Evolutionary conservation across 106 monocot genomes (phyloP).

Genomic region (Dioscorea alata): DNA sequence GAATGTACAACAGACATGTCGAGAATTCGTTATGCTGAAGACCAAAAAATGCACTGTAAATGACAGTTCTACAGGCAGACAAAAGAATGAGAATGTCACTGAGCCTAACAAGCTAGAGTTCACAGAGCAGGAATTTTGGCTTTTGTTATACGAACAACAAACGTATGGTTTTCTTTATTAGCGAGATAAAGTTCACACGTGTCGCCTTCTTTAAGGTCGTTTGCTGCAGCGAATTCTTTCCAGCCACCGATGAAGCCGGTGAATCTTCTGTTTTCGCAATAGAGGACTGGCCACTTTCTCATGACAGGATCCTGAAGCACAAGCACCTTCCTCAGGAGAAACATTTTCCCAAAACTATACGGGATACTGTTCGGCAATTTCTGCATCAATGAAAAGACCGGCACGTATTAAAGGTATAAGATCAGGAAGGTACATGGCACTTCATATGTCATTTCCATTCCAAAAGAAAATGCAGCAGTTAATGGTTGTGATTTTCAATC

Average conservation of each 20-base stretch:
- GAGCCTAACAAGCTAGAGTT: no score
- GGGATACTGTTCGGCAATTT: slow-evolving; percentile 18
- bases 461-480: not conserved
- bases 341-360: slow-evolving; percentile 2
- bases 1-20: no score
- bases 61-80: no score
- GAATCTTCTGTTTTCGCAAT: slow-evolving; percentile 3
- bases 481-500: not conserved
- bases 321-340: slow-evolving; percentile 12
- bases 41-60: no score
- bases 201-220: slow-evolving; percentile 12
- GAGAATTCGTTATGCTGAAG: no score
- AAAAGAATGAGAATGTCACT: no score
- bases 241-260: slow-evolving; percentile 20
- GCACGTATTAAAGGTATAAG: not conserved
- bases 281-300: slow-evolving; percentile 26
- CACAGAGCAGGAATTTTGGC: no score
- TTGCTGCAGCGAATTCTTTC: slow-evolving; percentile 17
- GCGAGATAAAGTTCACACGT: slow-evolving; percentile 3
- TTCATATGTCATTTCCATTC: no score
- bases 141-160: no score
- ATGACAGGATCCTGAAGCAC: slow-evolving; percentile 16
- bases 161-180: no score
- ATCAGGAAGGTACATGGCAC: not conserved
- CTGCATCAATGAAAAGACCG: slow-evolving; percentile 4